Conservation (phyloP, 257 asterid species). For the Ehretia macrophylla region DNA sequence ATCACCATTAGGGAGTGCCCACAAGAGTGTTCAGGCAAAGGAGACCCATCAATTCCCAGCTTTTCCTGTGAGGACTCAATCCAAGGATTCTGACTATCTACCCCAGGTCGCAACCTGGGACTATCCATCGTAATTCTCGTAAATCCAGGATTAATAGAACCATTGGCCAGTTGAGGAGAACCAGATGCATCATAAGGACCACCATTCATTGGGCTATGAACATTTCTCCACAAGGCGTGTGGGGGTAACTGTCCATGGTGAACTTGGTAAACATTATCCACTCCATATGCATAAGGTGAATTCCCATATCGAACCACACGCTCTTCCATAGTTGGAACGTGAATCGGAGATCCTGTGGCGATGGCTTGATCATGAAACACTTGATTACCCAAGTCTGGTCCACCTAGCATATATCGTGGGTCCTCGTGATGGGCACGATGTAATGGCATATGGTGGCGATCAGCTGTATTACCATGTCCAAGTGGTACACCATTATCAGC, state of each 20-base stretch:
- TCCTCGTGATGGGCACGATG: slow-evolving; percentile 67
- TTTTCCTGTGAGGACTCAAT: slow-evolving; percentile 54
- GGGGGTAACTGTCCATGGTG: slow-evolving; percentile 59
- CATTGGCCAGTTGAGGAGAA: slow-evolving; percentile 55
- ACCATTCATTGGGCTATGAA: slow-evolving; percentile 54
- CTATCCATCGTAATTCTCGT: slow-evolving; percentile 42
- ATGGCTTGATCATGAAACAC: slow-evolving; percentile 61
- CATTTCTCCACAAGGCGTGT: slow-evolving; percentile 71
- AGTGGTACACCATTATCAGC: slow-evolving; percentile 46
- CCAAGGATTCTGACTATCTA: slow-evolving; percentile 62
- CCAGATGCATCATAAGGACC: slow-evolving; percentile 49
- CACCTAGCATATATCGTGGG: slow-evolving; percentile 47
- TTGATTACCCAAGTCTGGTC: slow-evolving; percentile 53
- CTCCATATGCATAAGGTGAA: slow-evolving; percentile 53
- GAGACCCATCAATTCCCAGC: slow-evolving; percentile 43
- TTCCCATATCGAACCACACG: slow-evolving; percentile 56
- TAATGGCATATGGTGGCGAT: slow-evolving; percentile 48
- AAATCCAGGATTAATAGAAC: slow-evolving; percentile 54
- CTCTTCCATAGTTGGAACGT: slow-evolving; percentile 54
- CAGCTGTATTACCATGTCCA: slow-evolving; percentile 52
- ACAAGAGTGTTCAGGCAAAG: slow-evolving; percentile 46
- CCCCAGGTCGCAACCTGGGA: slow-evolving; percentile 49
- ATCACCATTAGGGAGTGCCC: slow-evolving; percentile 34
- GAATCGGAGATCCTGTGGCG: slow-evolving; percentile 52
- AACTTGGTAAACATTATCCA: slow-evolving; percentile 56